Evolutionary conservation across 2,329 filamentous ascomycete genomes (phyloP).

Genomic region (Penicillium glabrum): DNA sequence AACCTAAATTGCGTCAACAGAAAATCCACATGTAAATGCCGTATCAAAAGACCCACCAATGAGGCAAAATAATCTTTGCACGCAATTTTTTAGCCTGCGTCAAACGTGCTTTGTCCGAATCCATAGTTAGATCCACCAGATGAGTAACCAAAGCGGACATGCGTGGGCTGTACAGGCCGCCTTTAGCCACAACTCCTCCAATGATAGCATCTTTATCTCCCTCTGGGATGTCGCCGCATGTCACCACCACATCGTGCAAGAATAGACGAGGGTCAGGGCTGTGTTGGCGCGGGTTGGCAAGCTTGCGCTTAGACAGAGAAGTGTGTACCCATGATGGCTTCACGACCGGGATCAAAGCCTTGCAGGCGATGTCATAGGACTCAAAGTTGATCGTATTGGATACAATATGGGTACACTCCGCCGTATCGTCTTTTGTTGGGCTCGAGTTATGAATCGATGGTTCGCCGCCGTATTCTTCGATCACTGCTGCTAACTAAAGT

Average conservation of each 20-base stretch:
- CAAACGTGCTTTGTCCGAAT: conserved; percentile 64
- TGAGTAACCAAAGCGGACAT: conserved; percentile 79
- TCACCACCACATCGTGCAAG: conserved; percentile 79
- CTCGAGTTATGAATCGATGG: conserved; percentile 43
- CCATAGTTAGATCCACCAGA: conserved; percentile 76
- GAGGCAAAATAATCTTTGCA: conserved; percentile 84
- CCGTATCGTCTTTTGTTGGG: conserved; percentile 38
- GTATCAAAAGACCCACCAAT: conserved; percentile 63
- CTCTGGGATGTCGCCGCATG: conserved; percentile 78
- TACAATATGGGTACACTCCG: conserved; percentile 63
- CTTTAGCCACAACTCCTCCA: conserved; percentile 84
- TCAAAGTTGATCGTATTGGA: conserved; percentile 85
- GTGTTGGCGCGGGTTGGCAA: conserved; percentile 76
- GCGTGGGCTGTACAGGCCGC: conserved; percentile 73
- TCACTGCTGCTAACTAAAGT: conserved; percentile 45
- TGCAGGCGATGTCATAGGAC: conserved; percentile 73
- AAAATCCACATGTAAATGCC: not conserved
- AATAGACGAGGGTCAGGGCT: conserved; percentile 90
- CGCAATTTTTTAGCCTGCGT: conserved; percentile 65
- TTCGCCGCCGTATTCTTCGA: conserved; percentile 52
- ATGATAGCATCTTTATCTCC: conserved; percentile 90
- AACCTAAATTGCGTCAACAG: conserved; percentile 62
- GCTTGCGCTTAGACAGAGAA: conserved; percentile 68
- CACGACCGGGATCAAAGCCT: conserved; percentile 79
- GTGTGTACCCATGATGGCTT: conserved; percentile 76